A percentile compares a stretch with the other conserved stretches of the same genome.
phyloP scores from a whole-genome alignment of 2,329 filamentous ascomycete genomes.

The Cadophora gregata region DNA sequence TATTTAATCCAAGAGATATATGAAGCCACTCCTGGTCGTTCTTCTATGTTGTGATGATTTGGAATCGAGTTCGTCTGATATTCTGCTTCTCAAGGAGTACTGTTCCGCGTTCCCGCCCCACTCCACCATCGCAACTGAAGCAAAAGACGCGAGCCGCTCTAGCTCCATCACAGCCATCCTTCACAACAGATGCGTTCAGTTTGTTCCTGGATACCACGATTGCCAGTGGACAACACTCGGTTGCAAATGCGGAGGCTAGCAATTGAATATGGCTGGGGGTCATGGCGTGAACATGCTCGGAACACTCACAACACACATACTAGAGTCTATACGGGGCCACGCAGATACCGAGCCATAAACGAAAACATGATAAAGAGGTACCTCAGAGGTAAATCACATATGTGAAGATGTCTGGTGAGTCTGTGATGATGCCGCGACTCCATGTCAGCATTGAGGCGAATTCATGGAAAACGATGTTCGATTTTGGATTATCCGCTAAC shows the following conservation, averaged over 20 bases:
- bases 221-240: background rate
- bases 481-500: constrained; percentile 14
- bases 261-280: background rate
- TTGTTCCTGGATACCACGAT: background rate
- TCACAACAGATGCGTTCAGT: background rate
- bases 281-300: background rate
- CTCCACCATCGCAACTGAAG: background rate
- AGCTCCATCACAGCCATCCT: background rate
- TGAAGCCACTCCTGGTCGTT: constrained; percentile 6
- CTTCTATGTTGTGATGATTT: background rate
- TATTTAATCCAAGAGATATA: constrained; percentile 16
- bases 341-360: background rate
- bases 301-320: background rate
- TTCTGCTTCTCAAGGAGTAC: background rate
- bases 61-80: constrained; percentile 11
- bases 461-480: background rate
- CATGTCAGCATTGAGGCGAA: background rate
- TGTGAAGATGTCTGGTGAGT: background rate
- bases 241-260: background rate
- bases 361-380: background rate
- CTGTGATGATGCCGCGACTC: background rate
- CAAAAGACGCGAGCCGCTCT: background rate
- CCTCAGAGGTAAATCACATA: no score
- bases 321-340: background rate
- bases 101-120: constrained; percentile 2